Conservation (phyloP, 2,329 filamentous ascomycete species). For the Periconia macrospinosa region DNA sequence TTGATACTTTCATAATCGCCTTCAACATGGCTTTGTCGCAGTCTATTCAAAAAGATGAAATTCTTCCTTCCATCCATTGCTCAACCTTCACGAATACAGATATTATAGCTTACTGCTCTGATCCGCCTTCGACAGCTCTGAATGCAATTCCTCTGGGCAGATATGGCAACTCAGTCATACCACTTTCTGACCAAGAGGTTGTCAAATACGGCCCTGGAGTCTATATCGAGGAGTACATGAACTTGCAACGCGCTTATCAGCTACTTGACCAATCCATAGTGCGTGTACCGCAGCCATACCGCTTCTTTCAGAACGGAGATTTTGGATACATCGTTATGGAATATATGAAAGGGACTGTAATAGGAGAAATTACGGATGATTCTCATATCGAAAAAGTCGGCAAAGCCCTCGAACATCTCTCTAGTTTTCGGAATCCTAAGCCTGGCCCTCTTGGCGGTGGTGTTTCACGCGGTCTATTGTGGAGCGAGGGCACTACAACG, state of each 20-base stretch:
- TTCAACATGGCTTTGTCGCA: not conserved
- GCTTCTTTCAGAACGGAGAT: conserved; percentile 5
- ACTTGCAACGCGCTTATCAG: conserved; percentile 4
- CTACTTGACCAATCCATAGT: conserved; percentile 5
- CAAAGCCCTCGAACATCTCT: conserved; percentile 3
- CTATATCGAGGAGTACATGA: conserved; percentile 4
- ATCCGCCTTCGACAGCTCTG: not conserved
- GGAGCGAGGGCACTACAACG: conserved; percentile 4
- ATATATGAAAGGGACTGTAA: conserved; percentile 1
- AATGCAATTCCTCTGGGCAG: not conserved
- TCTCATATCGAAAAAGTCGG: conserved; percentile 1
- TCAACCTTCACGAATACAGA: not conserved
- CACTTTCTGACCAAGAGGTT: conserved; percentile 1
- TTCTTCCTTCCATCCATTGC: not conserved
- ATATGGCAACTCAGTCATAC: conserved; percentile 15
- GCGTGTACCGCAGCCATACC: conserved; percentile 2
- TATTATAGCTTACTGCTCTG: conserved; percentile 2
- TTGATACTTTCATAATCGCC: not conserved
- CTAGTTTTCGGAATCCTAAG: not conserved
- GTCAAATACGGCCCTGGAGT: conserved; percentile 5
- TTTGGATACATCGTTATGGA: conserved; percentile 5
- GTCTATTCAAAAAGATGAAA: not conserved
- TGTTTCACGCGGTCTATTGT: conserved; percentile 3
- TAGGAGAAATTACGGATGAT: not conserved
- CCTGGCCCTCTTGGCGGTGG: conserved; percentile 4